phyloP scores from a whole-genome alignment of 257 asterid genomes.

The Solanum peruvianum region DNA sequence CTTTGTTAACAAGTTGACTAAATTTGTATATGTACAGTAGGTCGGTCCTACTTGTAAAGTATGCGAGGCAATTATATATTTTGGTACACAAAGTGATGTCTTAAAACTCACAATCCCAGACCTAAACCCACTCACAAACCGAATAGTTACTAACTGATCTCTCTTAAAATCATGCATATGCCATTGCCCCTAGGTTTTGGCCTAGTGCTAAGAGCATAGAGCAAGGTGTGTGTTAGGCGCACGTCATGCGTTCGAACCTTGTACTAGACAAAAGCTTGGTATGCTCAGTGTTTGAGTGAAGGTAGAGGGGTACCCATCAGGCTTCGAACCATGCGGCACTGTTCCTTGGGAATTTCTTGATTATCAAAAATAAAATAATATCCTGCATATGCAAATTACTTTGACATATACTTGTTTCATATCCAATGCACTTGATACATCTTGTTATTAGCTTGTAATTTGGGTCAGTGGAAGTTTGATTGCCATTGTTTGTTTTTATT shows the following conservation, averaged over 20 bases:
- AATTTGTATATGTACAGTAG: background rate
- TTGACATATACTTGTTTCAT: background rate
- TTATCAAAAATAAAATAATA: background rate
- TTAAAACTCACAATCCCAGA: background rate
- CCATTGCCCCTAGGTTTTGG: background rate
- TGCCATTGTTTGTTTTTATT: background rate
- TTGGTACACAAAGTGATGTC: background rate
- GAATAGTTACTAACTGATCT: background rate
- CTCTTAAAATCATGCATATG: background rate
- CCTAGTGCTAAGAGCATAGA: background rate
- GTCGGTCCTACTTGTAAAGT: background rate
- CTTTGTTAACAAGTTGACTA: background rate
- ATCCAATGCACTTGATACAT: background rate
- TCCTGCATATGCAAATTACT: background rate
- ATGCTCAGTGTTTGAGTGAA: background rate
- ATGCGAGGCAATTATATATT: background rate
- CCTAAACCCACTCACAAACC: background rate
- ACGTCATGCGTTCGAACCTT: background rate
- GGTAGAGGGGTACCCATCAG: background rate
- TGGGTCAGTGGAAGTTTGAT: background rate
- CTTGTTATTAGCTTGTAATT: background rate
- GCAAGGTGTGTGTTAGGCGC: background rate
- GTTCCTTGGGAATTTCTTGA: background rate
- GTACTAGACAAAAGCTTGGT: background rate
- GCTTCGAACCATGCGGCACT: background rate